Percentiles rank a stretch among this genome's conserved stretches.
Conservation (phyloP, 305 asterid species). For the Fraxinus ornus region DNA sequence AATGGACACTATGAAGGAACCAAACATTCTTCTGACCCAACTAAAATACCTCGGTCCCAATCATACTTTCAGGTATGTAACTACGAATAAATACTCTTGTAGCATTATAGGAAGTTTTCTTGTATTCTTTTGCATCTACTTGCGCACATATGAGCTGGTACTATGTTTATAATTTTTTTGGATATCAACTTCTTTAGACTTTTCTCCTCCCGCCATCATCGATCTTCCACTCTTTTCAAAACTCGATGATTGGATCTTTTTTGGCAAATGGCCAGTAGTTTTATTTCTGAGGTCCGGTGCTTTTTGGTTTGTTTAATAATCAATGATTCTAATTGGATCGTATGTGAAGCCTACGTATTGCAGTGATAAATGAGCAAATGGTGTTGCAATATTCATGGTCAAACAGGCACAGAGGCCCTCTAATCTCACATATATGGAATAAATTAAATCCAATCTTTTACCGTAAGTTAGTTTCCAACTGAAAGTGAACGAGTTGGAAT, state of each 20-base stretch:
- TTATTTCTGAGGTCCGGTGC: background rate
- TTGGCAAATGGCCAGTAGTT: conserved; percentile 3
- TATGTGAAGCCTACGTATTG: background rate
- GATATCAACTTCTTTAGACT: conserved; percentile 26
- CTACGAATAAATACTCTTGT: background rate
- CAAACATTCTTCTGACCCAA: conserved; percentile 40
- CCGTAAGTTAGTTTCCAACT: background rate
- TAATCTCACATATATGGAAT: background rate
- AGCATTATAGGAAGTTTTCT: background rate
- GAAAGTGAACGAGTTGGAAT: background rate
- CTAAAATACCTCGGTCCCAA: conserved; percentile 50
- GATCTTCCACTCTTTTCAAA: conserved; percentile 10
- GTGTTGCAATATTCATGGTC: background rate
- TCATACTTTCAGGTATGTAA: conserved; percentile 58
- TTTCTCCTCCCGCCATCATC: conserved; percentile 24
- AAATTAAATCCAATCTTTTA: background rate
- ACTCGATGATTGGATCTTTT: conserved; percentile 13
- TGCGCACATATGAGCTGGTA: conserved; percentile 23
- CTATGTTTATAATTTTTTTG: conserved; percentile 1
- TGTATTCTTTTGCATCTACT: background rate
- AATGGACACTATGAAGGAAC: conserved; percentile 35
- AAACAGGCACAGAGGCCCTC: background rate
- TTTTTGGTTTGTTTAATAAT: background rate
- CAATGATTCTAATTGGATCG: background rate
- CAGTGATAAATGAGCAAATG: background rate